Percentiles rank a stretch among this genome's conserved stretches.
These are phyloP conservation scores for Cinnamomum chago DNA, from an alignment of 164 flowering plant genomes.

Conservation along the genomic window DNA sequence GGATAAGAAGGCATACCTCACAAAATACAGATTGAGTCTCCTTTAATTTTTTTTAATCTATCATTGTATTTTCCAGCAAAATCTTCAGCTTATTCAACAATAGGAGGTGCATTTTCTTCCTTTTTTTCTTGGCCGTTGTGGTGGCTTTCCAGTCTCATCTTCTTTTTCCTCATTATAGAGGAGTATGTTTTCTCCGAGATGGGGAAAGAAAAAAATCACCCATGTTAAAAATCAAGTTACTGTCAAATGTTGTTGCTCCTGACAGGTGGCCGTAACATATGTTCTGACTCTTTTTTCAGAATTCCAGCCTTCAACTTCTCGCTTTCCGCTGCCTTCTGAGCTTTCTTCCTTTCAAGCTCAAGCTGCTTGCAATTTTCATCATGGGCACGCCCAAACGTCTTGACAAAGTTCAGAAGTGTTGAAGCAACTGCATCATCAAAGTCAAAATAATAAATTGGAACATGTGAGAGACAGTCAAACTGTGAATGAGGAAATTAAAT, in stretches of 20 bases:
- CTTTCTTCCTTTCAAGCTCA: conserved; percentile 73
- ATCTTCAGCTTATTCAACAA: neutral
- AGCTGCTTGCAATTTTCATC: conserved; percentile 81
- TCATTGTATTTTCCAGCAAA: neutral
- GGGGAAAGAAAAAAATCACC: neutral
- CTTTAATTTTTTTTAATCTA: neutral
- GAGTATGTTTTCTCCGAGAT: neutral
- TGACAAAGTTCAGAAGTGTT: conserved; percentile 67
- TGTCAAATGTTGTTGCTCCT: conserved; percentile 14
- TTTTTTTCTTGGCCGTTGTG: too few species aligned
- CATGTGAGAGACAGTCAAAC: neutral
- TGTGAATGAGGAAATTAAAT: too few species aligned
- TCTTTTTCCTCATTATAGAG: neutral
- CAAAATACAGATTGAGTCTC: neutral
- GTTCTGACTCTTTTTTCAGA: conserved; percentile 28
- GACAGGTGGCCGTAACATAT: conserved; percentile 13
- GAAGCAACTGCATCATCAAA: conserved; percentile 58
- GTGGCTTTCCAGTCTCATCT: neutral
- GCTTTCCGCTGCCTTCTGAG: conserved; percentile 54
- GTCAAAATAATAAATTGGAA: neutral
- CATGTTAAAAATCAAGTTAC: neutral
- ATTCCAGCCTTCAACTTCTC: conserved; percentile 40
- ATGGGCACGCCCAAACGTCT: conserved; percentile 65
- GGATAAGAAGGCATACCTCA: neutral
- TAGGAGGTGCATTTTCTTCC: neutral